Evolutionary conservation across 345 rosid species (phyloP).

Genomic region (Toxicodendron radicans): DNA sequence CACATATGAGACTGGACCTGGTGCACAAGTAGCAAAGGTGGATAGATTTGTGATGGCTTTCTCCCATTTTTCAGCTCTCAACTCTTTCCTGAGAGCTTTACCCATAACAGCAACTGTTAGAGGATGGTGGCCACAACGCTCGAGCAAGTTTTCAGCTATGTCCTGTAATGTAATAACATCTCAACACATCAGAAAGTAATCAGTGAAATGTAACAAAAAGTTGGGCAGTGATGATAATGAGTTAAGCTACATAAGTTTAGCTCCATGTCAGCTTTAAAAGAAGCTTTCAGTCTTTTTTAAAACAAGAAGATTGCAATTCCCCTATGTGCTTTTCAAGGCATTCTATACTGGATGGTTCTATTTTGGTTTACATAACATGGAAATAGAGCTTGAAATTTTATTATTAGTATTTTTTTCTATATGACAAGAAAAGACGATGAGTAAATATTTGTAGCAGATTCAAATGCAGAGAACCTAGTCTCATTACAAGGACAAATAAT

Average conservation of each 20-base stretch:
- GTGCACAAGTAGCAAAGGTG: conserved; percentile 33
- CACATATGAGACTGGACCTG: conserved; percentile 32
- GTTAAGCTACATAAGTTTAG: neutral
- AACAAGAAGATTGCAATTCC: no score
- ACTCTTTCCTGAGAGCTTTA: conserved; percentile 40
- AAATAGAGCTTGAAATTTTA: no score
- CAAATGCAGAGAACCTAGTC: neutral
- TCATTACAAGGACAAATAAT: neutral
- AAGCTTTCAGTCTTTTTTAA: neutral
- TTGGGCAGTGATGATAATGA: neutral
- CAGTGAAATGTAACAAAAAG: neutral
- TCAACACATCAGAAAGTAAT: conserved; percentile 14
- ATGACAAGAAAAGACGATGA: no score
- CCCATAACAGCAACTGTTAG: conserved; percentile 40
- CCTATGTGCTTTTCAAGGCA: no score
- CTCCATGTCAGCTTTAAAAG: neutral
- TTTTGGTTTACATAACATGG: no score
- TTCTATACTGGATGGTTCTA: no score
- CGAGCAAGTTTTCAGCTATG: conserved; percentile 30
- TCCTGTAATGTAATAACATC: neutral
- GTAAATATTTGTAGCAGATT: no score
- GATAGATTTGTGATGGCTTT: conserved; percentile 29
- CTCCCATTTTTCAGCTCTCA: conserved; percentile 36
- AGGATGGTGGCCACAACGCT: conserved; percentile 42
- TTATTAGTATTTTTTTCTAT: no score